Conservation (phyloP, 257 asterid species). For the Petunia secreta region DNA sequence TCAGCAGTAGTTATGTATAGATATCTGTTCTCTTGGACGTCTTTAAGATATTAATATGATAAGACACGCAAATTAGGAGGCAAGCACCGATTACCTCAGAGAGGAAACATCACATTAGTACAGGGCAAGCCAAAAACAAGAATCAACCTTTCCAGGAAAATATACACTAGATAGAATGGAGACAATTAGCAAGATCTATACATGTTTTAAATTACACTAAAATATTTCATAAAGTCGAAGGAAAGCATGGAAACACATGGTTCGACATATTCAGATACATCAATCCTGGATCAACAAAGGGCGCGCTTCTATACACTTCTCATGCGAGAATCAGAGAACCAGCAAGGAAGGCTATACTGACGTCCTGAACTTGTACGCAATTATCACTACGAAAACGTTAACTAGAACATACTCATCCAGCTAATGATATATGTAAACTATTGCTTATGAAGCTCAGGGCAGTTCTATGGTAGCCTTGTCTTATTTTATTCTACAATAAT, state of each 20-base stretch:
- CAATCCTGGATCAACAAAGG: not conserved
- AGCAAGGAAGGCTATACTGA: not conserved
- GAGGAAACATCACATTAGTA: not conserved
- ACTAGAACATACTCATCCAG: not conserved
- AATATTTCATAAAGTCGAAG: not conserved
- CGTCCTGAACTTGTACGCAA: not conserved
- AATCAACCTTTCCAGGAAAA: not conserved
- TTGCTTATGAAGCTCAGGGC: too few relatives aligned
- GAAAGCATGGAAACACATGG: not conserved
- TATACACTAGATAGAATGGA: not conserved
- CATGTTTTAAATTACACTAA: not conserved
- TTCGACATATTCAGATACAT: not conserved
- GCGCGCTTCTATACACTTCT: not conserved
- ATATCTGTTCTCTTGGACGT: not conserved
- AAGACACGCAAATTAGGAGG: slow-evolving; percentile 7
- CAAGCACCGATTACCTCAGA: not conserved
- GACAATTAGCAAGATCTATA: not conserved
- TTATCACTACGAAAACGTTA: not conserved
- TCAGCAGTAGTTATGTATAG: not conserved
- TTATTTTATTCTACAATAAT: too few relatives aligned
- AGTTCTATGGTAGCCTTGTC: too few relatives aligned
- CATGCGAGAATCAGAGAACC: not conserved
- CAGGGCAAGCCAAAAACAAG: not conserved
- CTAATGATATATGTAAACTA: not conserved
- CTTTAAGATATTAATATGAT: not conserved